phyloP scores from a whole-genome alignment of 176 grass and related monocot species.

The Elymus sibiricus region DNA sequence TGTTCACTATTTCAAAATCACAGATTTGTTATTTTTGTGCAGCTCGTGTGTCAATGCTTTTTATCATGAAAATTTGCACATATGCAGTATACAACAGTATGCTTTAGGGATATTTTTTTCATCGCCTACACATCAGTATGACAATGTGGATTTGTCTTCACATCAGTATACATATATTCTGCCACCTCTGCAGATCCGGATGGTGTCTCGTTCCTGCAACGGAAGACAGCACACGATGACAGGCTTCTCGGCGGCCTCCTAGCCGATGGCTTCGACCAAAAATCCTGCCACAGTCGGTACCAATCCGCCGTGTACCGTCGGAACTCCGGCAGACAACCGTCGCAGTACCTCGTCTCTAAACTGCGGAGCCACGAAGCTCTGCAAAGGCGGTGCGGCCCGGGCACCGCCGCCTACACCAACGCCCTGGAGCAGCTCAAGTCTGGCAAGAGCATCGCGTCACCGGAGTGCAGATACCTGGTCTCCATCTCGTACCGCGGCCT shows the following conservation, averaged over 20 bases:
- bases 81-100: no score
- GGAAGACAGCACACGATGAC: not conserved
- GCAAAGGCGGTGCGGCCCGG: slow-evolving; percentile 41
- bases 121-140: no score
- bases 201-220: not conserved
- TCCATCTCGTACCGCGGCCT: slow-evolving; percentile 29
- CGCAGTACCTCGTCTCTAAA: slow-evolving; percentile 16
- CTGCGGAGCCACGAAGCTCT: slow-evolving; percentile 22
- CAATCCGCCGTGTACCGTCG: slow-evolving; percentile 11
- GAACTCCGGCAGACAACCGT: not conserved
- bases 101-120: no score
- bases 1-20: no score
- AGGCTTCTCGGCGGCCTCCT: slow-evolving; percentile 31
- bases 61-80: no score
- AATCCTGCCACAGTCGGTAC: slow-evolving; percentile 41
- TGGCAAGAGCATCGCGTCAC: not conserved
- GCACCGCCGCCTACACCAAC: slow-evolving; percentile 10
- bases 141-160: no score
- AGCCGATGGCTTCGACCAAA: slow-evolving; percentile 19
- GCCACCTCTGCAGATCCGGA: no score
- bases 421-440: not conserved
- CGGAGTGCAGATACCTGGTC: slow-evolving; percentile 20
- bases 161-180: no score
- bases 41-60: no score
- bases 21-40: no score